Conservation (phyloP, 2,329 filamentous ascomycete genomes). For the Penicillium sp. region DNA sequence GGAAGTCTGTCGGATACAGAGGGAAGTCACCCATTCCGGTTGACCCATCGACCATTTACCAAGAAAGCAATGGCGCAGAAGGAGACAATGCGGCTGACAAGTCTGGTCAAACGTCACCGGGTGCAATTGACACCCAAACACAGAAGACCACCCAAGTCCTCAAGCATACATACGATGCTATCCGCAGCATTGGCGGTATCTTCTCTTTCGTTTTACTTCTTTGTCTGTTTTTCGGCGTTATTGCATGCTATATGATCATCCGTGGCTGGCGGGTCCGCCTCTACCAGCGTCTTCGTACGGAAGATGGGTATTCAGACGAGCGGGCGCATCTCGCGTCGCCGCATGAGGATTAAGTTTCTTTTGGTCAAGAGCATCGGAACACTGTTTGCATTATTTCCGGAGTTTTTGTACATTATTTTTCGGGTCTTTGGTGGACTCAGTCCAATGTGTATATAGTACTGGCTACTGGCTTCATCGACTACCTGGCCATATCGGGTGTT, state of each 20-base stretch:
- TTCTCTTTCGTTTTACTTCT: slow-evolving; percentile 18
- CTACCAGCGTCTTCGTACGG: slow-evolving; percentile 16
- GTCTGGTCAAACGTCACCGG: neutral
- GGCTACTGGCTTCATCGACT: neutral
- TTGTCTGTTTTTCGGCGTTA: slow-evolving; percentile 13
- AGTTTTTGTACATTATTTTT: slow-evolving; percentile 6
- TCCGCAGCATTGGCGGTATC: slow-evolving; percentile 18
- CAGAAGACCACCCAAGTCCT: slow-evolving; percentile 17
- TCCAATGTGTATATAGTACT: slow-evolving; percentile 8
- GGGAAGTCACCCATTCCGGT: slow-evolving; percentile 16
- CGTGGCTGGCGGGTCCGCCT: slow-evolving; percentile 24
- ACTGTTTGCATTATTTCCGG: slow-evolving; percentile 6
- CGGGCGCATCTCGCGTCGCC: slow-evolving; percentile 9
- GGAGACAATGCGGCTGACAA: neutral
- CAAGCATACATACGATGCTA: slow-evolving; percentile 13
- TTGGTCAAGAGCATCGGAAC: neutral
- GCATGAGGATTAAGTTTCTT: slow-evolving; percentile 10
- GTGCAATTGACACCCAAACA: slow-evolving; percentile 13
- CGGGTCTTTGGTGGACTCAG: neutral
- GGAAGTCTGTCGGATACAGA: slow-evolving; percentile 14
- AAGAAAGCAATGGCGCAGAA: neutral
- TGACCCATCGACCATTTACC: slow-evolving; percentile 11
- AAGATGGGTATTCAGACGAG: slow-evolving; percentile 12
- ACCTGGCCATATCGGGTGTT: neutral
- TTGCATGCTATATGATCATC: slow-evolving; percentile 17